Evolutionary conservation across 2,329 filamentous ascomycete species (phyloP), one percentile per base, ranked within the genome.

Genomic region (Cephalotrichum gorgonifer): DNA sequence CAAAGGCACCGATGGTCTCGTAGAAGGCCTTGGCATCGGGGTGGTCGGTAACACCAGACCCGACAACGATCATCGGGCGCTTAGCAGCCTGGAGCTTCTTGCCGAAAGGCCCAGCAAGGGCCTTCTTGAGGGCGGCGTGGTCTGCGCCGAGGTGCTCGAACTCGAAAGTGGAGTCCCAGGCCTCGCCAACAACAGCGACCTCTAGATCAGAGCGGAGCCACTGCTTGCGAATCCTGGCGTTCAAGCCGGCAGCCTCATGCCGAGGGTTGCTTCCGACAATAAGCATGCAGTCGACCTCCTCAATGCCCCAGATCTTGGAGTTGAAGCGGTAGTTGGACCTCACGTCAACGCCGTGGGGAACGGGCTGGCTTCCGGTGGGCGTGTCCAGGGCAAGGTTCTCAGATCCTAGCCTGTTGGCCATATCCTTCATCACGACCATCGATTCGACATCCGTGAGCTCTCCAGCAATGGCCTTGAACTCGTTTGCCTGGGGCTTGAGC

Each of bases 271-370:
- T 96, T 57, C 91, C 93, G 54, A 98, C 80, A 51, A 98, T 82
- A 48, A 98, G 83, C 52, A 98, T 88, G 58, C 78, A 81, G 69
- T 97, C 93, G 17, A 91, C 88, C 62, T 95, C 87, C 69, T 98
- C 93, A 33, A 97, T 86, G 61, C 89, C 93, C 65, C 81, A 85
- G 62, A 98, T 95, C 66, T 78, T 88, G 33, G 90, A 95, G 78
- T 98, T 98, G 78, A 98, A 96, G 42, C 88, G 76, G 70, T 94
- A 98, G 73, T 93, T 98, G 51, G 89, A 87, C 55, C 91, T 87
- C 51, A 97, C 79, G 61, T 98, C 93, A 54, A 96, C 72, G 66
- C 93, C 93, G 69, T 98, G 93, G 31, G 91, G 86, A 54, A 96
- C 72, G 14, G 93, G 93, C 55, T 83, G 74, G 67, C 78, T 85